phyloP scores from a whole-genome alignment of 345 rosid genomes.

The Eucalyptus paniculata region DNA sequence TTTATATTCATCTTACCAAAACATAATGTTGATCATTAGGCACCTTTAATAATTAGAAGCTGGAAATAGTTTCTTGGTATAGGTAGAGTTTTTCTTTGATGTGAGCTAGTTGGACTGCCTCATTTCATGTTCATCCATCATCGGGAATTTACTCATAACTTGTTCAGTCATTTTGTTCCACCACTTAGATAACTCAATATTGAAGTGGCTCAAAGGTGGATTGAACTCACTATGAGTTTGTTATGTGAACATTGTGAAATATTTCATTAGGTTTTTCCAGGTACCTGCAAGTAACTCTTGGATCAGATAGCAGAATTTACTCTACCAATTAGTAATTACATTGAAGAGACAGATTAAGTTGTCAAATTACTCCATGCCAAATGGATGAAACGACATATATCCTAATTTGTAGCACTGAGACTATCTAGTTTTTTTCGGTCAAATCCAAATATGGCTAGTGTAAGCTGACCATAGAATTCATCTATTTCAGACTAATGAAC shows the following conservation, averaged over 20 bases:
- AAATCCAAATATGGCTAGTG: background rate
- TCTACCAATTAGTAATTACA: background rate
- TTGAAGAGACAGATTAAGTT: background rate
- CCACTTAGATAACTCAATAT: background rate
- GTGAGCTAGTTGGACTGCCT: background rate
- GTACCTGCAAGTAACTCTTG: background rate
- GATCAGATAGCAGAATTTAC: background rate
- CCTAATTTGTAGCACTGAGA: background rate
- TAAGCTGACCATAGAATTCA: background rate
- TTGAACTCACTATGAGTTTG: background rate
- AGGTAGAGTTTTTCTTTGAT: background rate
- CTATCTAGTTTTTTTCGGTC: background rate
- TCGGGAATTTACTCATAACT: background rate
- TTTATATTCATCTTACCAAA: background rate
- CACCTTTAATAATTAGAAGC: background rate
- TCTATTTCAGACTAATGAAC: slow-evolving; percentile 56
- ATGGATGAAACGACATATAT: background rate
- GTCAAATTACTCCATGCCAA: background rate
- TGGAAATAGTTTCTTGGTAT: background rate
- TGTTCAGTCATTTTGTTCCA: background rate
- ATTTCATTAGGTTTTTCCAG: background rate
- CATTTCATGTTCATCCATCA: background rate
- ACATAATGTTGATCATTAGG: background rate
- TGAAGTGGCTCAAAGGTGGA: background rate
- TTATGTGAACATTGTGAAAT: background rate